phyloP scores from a whole-genome alignment of 768 basidiomycete genomes.

The Collybiopsis luxurians region DNA sequence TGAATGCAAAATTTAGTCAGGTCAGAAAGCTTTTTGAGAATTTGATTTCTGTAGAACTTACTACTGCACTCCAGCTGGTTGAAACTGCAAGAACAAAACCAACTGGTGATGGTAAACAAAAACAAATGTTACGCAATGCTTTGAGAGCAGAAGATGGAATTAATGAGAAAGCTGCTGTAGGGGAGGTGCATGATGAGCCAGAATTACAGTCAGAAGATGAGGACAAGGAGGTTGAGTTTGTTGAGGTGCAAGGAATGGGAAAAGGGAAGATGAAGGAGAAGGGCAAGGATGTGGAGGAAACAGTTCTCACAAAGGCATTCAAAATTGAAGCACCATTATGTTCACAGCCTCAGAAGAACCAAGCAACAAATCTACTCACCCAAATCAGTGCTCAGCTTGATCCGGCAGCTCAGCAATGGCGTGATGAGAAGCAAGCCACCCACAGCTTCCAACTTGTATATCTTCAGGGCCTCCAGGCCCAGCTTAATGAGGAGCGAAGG shows the following conservation, averaged over 20 bases:
- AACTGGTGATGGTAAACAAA: not conserved
- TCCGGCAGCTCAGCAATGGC: not conserved
- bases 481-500: not conserved
- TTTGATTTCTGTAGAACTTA: not conserved
- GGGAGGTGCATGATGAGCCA: too few relatives aligned
- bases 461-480: not conserved
- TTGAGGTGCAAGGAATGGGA: not conserved
- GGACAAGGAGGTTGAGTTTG: not conserved
- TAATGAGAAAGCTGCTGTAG: not conserved
- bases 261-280: not conserved
- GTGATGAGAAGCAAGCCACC: not conserved
- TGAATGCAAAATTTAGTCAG: not conserved
- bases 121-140: not conserved
- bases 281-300: not conserved
- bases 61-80: not conserved
- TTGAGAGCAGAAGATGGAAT: not conserved
- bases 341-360: not conserved
- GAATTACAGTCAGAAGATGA: not conserved
- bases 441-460: not conserved
- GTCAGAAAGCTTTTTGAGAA: not conserved
- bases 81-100: not conserved
- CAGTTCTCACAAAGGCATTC: too few relatives aligned
- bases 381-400: not conserved
- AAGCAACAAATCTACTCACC: not conserved
- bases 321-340: not conserved